These are phyloP conservation scores for Colletotrichum cereale DNA, from an alignment of 2,329 filamentous ascomycete species.

Conservation along the genomic window DNA sequence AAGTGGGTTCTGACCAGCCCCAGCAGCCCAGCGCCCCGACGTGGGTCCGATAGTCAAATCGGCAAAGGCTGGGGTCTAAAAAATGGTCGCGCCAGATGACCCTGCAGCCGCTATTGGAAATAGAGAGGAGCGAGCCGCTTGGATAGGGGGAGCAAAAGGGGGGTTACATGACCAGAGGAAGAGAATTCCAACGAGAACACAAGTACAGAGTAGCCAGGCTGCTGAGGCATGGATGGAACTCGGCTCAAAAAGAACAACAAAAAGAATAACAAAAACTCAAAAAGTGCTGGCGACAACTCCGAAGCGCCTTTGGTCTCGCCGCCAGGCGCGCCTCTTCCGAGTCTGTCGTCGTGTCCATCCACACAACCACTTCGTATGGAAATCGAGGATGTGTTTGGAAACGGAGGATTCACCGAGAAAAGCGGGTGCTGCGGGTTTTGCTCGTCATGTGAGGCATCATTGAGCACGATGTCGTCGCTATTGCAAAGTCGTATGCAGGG, in stretches of 20 bases:
- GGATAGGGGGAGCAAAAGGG: conserved; percentile 23
- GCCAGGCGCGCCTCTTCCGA: conserved; percentile 22
- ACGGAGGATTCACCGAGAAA: conserved; percentile 26
- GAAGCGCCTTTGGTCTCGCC: conserved; percentile 17
- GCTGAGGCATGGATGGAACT: not conserved
- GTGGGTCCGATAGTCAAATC: conserved; percentile 32
- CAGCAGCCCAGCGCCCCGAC: conserved; percentile 16
- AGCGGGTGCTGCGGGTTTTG: conserved; percentile 38
- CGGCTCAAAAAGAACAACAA: not conserved
- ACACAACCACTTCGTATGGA: not conserved
- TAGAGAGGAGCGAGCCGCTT: conserved; percentile 15
- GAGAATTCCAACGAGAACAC: conserved; percentile 13
- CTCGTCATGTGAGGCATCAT: conserved; percentile 40
- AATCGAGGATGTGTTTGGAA: conserved; percentile 6
- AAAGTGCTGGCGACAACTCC: not conserved
- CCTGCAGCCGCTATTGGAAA: conserved; percentile 40
- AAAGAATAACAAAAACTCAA: not conserved
- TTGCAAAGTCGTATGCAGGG: conserved; percentile 33
- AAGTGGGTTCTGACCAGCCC: conserved; percentile 30
- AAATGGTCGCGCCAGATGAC: conserved; percentile 24
- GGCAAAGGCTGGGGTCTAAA: conserved; percentile 15
- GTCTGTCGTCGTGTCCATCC: not conserved
- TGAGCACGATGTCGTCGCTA: conserved; percentile 30
- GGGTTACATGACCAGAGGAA: not conserved
- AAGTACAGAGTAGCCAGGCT: conserved; percentile 4